Percentiles rank a stretch among this genome's conserved stretches.
Evolutionary conservation across 2,329 filamentous ascomycete genomes (phyloP).

Genomic region (Penicillium oxalicum): DNA sequence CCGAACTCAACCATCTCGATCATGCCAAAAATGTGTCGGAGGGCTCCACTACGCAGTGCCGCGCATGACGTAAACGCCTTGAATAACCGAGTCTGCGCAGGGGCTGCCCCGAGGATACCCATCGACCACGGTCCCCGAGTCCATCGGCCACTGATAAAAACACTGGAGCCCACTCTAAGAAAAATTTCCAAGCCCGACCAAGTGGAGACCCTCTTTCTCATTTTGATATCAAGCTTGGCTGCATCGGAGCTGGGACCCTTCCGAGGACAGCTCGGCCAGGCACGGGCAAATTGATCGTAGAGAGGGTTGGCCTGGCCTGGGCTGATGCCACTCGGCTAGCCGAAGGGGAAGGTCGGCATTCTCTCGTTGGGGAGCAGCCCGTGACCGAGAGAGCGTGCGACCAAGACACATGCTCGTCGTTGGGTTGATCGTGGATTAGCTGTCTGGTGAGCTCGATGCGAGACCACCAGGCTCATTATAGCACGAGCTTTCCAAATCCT

Average conservation of each 20-base stretch:
- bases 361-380: too few species aligned
- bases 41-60: not conserved
- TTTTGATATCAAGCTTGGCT: not conserved
- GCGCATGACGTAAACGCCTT: constrained; percentile 10
- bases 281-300: not conserved
- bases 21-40: too few species aligned
- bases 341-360: not conserved
- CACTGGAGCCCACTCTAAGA: not conserved
- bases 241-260: not conserved
- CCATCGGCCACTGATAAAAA: too few species aligned
- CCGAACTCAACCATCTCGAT: too few species aligned
- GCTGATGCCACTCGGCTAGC: not conserved
- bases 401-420: too few species aligned
- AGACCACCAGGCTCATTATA: too few species aligned
- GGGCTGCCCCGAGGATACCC: constrained; percentile 8
- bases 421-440: too few species aligned
- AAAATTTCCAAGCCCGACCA: not conserved
- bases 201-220: not conserved
- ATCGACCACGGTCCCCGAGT: not conserved
- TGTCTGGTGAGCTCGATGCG: too few species aligned
- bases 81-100: constrained; percentile 11
- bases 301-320: not conserved
- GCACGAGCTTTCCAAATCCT: too few species aligned
- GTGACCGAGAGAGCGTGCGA: too few species aligned
- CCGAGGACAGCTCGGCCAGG: not conserved